These are phyloP conservation scores for Pyricularia grisea DNA, from an alignment of 2,329 filamentous ascomycete species.

Conservation along the genomic window DNA sequence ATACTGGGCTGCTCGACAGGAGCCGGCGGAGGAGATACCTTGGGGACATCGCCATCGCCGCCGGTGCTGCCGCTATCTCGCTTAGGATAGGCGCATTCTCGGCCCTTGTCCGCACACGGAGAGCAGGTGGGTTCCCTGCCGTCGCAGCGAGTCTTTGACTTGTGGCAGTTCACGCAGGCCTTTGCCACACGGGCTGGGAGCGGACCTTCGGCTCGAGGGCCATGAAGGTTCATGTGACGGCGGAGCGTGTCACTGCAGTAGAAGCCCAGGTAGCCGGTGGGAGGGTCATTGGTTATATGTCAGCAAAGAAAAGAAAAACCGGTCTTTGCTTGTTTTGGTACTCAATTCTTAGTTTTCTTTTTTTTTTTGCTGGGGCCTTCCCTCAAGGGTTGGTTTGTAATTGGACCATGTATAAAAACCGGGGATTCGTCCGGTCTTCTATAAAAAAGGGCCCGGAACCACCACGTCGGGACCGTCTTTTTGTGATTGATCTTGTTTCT, in stretches of 20 bases:
- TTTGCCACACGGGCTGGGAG: not conserved
- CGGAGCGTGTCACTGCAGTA: constrained; percentile 1
- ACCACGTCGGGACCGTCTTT: not conserved
- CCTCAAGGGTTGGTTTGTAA: not conserved
- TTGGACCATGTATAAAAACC: not conserved
- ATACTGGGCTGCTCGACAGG: not conserved
- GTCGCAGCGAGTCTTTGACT: constrained; percentile 3
- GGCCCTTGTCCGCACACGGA: not conserved
- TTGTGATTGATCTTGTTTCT: not conserved
- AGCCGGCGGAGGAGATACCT: not conserved
- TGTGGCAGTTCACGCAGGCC: constrained; percentile 3
- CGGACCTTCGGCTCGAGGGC: not conserved
- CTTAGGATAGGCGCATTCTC: not conserved
- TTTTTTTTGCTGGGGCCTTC: not conserved
- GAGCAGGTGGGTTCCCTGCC: constrained; percentile 1
- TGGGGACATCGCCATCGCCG: not conserved
- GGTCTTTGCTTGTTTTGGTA: not conserved
- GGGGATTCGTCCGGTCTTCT: not conserved
- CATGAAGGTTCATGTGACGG: constrained; percentile 4
- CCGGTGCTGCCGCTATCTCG: not conserved
- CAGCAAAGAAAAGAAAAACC: not conserved
- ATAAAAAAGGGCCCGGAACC: not conserved
- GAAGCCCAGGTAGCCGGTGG: not conserved
- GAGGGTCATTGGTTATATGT: not conserved
- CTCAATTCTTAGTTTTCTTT: not conserved